phyloP scores from a whole-genome alignment of 257 asterid genomes.

The Plantago ovata region DNA sequence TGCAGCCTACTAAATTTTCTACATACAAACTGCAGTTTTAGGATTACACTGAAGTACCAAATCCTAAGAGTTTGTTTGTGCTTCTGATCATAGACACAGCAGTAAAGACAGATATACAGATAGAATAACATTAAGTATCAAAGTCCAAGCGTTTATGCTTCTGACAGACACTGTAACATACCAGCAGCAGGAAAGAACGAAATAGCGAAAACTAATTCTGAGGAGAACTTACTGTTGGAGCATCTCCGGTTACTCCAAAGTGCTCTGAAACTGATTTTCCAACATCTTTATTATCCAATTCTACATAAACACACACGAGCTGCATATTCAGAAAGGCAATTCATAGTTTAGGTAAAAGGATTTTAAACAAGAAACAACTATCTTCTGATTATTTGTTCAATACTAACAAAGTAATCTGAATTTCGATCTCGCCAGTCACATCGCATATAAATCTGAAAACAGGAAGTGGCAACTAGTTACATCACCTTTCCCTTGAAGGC shows the following conservation, averaged over 20 bases:
- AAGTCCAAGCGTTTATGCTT: slow-evolving; percentile 12
- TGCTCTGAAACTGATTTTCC: slow-evolving; percentile 77
- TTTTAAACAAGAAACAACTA: no score
- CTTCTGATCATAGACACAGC: no score
- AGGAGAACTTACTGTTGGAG: slow-evolving; percentile 49
- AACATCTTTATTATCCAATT: slow-evolving; percentile 74
- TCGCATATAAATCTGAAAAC: no score
- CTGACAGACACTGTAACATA: background rate
- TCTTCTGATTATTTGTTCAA: no score
- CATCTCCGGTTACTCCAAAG: slow-evolving; percentile 70
- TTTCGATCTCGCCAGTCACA: no score
- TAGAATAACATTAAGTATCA: background rate
- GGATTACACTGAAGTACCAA: no score
- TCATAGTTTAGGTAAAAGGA: slow-evolving; percentile 2
- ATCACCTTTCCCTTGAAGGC: slow-evolving; percentile 87
- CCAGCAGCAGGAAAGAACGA: background rate
- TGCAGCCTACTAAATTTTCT: no score
- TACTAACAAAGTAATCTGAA: no score
- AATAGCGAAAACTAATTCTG: background rate
- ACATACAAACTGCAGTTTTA: no score
- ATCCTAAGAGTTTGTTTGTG: no score
- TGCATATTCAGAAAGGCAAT: slow-evolving; percentile 24
- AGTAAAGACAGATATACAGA: background rate
- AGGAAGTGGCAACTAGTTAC: background rate
- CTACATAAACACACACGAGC: slow-evolving; percentile 73